A percentile compares a stretch with the other conserved stretches of the same genome.
phyloP scores from a whole-genome alignment of 495 filamentous ascomycete species.

The Pyrenula massariospora region DNA sequence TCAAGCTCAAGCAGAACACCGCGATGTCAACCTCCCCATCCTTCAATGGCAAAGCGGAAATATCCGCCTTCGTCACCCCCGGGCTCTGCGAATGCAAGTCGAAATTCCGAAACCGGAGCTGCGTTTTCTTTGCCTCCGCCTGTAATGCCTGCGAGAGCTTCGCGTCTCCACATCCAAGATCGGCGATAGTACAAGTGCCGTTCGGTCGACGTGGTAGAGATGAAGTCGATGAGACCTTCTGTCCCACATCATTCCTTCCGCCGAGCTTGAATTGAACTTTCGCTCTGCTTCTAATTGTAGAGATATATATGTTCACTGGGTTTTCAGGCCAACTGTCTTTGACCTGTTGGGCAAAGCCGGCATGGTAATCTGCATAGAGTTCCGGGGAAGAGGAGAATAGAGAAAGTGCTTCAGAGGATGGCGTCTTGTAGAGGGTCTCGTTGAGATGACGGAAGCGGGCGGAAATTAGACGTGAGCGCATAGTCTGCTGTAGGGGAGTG shows the following conservation, averaged over 20 bases:
- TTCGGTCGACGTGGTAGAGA: conserved; percentile 38
- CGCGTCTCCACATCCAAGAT: conserved; percentile 75
- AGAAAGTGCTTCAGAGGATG: conserved; percentile 63
- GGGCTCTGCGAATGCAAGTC: conserved; percentile 52
- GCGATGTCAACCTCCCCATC: conserved; percentile 69
- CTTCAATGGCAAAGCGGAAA: conserved; percentile 64
- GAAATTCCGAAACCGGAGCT: conserved; percentile 56
- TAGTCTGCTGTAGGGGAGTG: conserved; percentile 83
- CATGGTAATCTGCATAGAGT: conserved; percentile 89
- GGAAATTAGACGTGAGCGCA: conserved; percentile 85
- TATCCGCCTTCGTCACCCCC: conserved; percentile 77
- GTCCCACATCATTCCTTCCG: conserved; percentile 21
- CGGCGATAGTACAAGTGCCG: conserved; percentile 64
- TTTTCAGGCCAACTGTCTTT: conserved; percentile 86
- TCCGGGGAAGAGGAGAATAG: conserved; percentile 74
- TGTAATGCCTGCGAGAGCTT: conserved; percentile 50
- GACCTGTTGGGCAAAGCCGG: conserved; percentile 88
- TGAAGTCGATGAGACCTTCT: conserved; percentile 16
- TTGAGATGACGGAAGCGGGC: conserved; percentile 97
- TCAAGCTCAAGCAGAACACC: conserved; percentile 89
- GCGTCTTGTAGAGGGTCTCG: conserved; percentile 86
- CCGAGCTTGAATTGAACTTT: conserved; percentile 24
- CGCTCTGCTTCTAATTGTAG: conserved; percentile 48
- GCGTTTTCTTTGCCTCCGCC: conserved; percentile 44
- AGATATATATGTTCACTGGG: conserved; percentile 75